Evolutionary conservation across 306 rosid species (phyloP), one percentile per base, ranked within the genome.

Genomic region (Vigna unguiculata): DNA sequence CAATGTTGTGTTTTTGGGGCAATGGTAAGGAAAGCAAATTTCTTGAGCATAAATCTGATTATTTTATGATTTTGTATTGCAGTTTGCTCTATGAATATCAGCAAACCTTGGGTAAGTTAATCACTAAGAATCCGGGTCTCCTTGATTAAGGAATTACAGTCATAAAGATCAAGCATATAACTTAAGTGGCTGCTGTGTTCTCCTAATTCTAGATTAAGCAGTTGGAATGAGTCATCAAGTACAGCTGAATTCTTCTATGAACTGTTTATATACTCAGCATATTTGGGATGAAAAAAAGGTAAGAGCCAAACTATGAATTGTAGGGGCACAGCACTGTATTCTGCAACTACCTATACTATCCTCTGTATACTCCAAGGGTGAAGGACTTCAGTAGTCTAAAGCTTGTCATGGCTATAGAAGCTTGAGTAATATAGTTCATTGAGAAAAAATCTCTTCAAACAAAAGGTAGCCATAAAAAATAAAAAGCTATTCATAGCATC

Each of bases 121-220:
- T 17, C 54, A 32, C 66, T 59, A 47, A 46, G 64, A 51, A n/a
- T n/a, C n/a, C n/a, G n/a, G n/a, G n/a, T n/a, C n/a, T n/a, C n/a
- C n/a, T 64, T 24, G 6, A 40, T 74, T 9, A 6, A 54, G 66
- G 13, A 30, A 60, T 60, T 60, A 30, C 43, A 60, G 43, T 60
- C 13, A 14, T 13, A 13, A 59, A 30, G n/a, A 74, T 51, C 13
- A 49, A 49, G 22, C 30, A 40, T 73, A n/a, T 58, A 16, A 68
- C 66, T 54, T 12, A 47, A 16, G 71, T 36, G 15, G 65, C 9
- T 41, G 25, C 32, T 38, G 28, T 40, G 13, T 68, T 70, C 48
- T 67, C 72, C 72, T 32, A 68, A 57, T 73, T 69, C 20, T 46
- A 71, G 49, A 55, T 58, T 65, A 83, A 69, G 73, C 22, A 34